phyloP scores from a whole-genome alignment of 129 eudicot species.

The Arctium lappa region DNA sequence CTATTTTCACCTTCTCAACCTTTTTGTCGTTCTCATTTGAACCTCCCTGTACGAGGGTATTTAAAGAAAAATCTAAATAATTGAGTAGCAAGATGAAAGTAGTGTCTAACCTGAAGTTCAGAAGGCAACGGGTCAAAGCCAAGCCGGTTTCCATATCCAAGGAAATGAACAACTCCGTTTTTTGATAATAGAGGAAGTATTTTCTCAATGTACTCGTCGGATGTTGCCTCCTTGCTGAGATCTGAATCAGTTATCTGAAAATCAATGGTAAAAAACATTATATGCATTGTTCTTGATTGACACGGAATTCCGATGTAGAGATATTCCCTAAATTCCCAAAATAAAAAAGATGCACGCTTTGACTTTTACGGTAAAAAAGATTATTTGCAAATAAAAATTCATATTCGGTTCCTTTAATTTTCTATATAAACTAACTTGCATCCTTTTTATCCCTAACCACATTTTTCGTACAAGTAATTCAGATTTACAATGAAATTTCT shows the following conservation, averaged over 20 bases:
- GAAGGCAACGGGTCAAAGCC: constrained; percentile 88
- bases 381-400: neutral
- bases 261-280: neutral
- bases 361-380: neutral
- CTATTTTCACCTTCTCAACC: neutral
- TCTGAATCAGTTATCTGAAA: constrained; percentile 91
- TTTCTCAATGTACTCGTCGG: constrained; percentile 48
- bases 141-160: constrained; percentile 93
- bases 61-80: too few species aligned
- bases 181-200: constrained; percentile 64
- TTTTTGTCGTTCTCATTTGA: neutral
- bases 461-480: too few species aligned
- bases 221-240: constrained; percentile 78
- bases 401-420: neutral
- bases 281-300: neutral
- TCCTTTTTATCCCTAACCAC: too few species aligned
- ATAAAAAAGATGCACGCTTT: neutral
- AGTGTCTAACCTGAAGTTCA: constrained; percentile 63
- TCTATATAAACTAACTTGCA: neutral
- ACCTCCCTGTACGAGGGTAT: too few species aligned
- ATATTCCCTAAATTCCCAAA: neutral
- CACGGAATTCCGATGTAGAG: neutral
- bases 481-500: too few species aligned
- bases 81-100: neutral
- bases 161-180: constrained; percentile 81